Percentiles rank a stretch among this genome's conserved stretches.
These are phyloP conservation scores for Pseudogymnoascus sp. DNA, from an alignment of 2,329 filamentous ascomycete genomes.

Conservation along the genomic window DNA sequence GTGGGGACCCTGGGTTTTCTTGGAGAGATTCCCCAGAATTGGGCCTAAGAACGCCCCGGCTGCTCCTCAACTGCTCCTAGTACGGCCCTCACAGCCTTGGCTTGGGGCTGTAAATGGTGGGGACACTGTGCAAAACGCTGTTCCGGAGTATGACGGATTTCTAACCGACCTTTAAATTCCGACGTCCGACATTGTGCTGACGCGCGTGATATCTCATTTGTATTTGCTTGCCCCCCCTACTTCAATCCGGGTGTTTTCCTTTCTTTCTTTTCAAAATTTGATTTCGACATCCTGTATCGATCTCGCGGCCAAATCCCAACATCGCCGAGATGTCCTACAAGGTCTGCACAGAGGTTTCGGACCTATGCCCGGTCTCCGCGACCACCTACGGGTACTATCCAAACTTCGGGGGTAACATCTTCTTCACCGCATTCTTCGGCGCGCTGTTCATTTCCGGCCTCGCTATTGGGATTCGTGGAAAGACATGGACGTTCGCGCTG, in stretches of 20 bases:
- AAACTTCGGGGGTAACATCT: constrained; percentile 45
- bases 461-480: constrained; percentile 38
- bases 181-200: background rate
- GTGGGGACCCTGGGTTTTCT: background rate
- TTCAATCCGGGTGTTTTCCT: background rate
- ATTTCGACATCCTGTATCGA: background rate
- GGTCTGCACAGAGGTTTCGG: background rate
- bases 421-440: constrained; percentile 44
- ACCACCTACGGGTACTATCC: constrained; percentile 42
- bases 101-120: background rate
- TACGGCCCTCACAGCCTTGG: background rate
- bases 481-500: constrained; percentile 46
- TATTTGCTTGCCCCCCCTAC: background rate
- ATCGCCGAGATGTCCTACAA: constrained; percentile 3
- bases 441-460: constrained; percentile 35
- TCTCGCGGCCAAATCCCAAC: background rate
- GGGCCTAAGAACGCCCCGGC: background rate
- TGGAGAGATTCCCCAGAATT: background rate
- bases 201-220: background rate
- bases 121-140: background rate
- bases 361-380: background rate
- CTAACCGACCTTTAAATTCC: constrained; percentile 4
- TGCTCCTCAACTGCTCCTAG: background rate
- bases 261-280: background rate
- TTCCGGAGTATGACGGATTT: background rate